These are phyloP conservation scores for Malania oleifera DNA, from an alignment of 164 flowering plant genomes.

Conservation along the genomic window DNA sequence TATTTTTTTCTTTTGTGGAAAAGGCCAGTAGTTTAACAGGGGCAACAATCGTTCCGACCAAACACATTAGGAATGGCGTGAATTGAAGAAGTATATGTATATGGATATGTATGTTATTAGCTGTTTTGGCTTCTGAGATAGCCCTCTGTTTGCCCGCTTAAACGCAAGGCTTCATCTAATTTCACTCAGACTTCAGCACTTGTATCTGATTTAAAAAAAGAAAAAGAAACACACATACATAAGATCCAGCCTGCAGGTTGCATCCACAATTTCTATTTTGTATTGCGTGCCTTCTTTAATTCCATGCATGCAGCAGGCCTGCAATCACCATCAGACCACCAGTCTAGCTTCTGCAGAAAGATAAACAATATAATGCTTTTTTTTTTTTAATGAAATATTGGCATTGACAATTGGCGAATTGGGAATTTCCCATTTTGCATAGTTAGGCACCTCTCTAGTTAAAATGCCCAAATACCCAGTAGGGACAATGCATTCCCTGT, in stretches of 20 bases:
- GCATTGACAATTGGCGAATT: too few relatives aligned
- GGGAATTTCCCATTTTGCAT: too few relatives aligned
- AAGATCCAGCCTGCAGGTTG: neutral
- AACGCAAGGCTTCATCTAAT: too few relatives aligned
- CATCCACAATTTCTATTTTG: slow-evolving; percentile 7
- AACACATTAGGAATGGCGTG: slow-evolving; percentile 20
- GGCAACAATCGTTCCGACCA: slow-evolving; percentile 10
- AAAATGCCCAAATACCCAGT: too few relatives aligned
- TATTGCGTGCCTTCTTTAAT: slow-evolving; percentile 15
- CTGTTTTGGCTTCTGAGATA: slow-evolving; percentile 22
- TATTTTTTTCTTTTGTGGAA: neutral
- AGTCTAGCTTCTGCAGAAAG: too few relatives aligned
- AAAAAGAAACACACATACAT: too few relatives aligned
- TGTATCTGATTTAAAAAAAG: too few relatives aligned
- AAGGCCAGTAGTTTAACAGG: neutral
- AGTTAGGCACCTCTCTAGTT: too few relatives aligned
- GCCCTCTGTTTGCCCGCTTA: neutral
- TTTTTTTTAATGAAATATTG: too few relatives aligned
- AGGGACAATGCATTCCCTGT: too few relatives aligned
- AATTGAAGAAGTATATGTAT: slow-evolving; percentile 16
- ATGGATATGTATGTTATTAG: too few relatives aligned
- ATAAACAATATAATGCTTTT: too few relatives aligned
- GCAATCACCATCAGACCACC: slow-evolving; percentile 11
- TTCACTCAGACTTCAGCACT: neutral
- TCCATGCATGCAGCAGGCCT: slow-evolving; percentile 3